Evolutionary conservation across 2,329 filamentous ascomycete species (phyloP).

Genomic region (Dactylonectria macrodidyma): DNA sequence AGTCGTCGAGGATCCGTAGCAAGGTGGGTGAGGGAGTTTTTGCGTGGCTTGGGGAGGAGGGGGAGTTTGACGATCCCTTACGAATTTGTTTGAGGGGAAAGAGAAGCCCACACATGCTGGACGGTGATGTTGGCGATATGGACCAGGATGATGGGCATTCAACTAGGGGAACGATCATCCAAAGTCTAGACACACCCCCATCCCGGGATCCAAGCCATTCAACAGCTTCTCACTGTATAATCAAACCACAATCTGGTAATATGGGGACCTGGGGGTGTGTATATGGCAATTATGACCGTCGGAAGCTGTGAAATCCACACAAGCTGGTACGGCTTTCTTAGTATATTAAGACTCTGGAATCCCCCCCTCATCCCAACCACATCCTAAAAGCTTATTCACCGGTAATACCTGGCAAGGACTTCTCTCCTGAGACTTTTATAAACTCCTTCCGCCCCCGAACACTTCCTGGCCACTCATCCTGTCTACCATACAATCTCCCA

Average conservation of each 20-base stretch:
- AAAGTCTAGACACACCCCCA: conserved; percentile 16
- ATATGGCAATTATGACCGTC: background rate
- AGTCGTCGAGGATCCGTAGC: conserved; percentile 31
- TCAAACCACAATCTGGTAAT: conserved; percentile 6
- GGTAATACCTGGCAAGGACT: background rate
- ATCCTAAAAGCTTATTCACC: conserved; percentile 22
- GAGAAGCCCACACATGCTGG: conserved; percentile 3
- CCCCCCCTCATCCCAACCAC: conserved; percentile 23
- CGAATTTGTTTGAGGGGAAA: background rate
- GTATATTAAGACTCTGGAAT: conserved; percentile 46
- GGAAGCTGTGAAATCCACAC: conserved; percentile 21
- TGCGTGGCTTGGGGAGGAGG: background rate
- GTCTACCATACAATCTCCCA: background rate
- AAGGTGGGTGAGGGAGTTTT: conserved; percentile 29
- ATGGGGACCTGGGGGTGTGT: conserved; percentile 21
- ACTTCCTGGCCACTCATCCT: background rate
- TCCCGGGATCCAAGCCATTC: conserved; percentile 4
- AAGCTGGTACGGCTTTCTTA: conserved; percentile 21
- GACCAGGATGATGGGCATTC: conserved; percentile 14
- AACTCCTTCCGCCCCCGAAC: background rate
- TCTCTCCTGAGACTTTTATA: conserved; percentile 11
- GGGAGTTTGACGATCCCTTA: background rate
- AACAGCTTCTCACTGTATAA: background rate
- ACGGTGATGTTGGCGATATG: conserved; percentile 3
- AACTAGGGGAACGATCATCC: conserved; percentile 16